Evolutionary conservation across 192 early-diverging fungal genomes (phyloP).

Genomic region (Podila epigama): DNA sequence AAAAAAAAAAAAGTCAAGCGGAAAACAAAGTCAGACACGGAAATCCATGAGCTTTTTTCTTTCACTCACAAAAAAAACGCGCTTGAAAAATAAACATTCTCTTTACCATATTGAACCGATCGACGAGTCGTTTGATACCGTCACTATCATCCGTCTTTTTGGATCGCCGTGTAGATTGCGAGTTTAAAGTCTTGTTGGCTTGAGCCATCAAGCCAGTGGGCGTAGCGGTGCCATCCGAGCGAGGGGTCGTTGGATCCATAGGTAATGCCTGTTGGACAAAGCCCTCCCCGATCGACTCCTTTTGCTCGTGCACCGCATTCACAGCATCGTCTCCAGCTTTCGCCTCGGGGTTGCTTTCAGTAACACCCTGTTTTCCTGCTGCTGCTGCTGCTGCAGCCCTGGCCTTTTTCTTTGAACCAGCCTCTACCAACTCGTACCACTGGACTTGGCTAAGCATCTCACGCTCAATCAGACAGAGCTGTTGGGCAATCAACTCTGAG

Average conservation of each 20-base stretch:
- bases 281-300: background rate
- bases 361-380: no score
- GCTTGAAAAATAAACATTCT: background rate
- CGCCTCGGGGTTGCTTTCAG: background rate
- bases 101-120: constrained; percentile 39
- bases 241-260: background rate
- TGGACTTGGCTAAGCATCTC: constrained; percentile 55
- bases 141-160: background rate
- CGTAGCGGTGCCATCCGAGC: background rate
- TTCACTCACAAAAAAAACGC: background rate
- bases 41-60: constrained; percentile 62
- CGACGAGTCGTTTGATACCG: constrained; percentile 28
- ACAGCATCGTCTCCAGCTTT: no score
- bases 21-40: background rate
- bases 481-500: constrained; percentile 61
- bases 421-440: constrained; percentile 64
- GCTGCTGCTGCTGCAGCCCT: background rate
- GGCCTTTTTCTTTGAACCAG: constrained; percentile 59
- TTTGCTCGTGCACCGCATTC: background rate
- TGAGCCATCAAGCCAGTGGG: background rate
- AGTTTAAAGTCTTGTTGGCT: no score
- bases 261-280: background rate
- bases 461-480: constrained; percentile 65
- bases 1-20: background rate
- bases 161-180: no score